Evolutionary conservation across 2,329 filamentous ascomycete genomes (phyloP), one percentile per base, ranked within the genome.

Genomic region (Alternaria brassicae): DNA sequence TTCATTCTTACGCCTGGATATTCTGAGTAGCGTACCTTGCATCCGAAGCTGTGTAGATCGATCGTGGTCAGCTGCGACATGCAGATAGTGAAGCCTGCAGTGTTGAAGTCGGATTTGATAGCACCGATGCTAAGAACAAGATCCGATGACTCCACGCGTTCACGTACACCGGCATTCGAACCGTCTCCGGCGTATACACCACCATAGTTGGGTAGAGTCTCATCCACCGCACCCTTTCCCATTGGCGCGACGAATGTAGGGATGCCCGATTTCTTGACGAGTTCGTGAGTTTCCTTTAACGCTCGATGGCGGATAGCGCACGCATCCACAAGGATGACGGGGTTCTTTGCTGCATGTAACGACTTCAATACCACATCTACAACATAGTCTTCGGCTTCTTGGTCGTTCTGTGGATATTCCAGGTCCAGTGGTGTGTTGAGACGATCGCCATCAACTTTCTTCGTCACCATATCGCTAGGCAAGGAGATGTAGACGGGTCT

Each of bases 181-280:
- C 89, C 91, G 58, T 85, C 85, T n/a, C 93, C 93, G 8, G 90
- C 90, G 75, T 96, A 96, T 5, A 96, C 91, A 63, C 93, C 93
- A 21, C 91, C 91, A 67, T 90, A 96, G 71, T 86, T 90, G n/a
- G 84, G 81, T 45, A 90, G 84, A 2, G 85, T 85, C 77, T 97
- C 92, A 70, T 95, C 85, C 45, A 97, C 85, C 19, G 91, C 90
- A 17, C 92, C 87, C 80, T 96, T 96, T 45, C 92, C 92, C 90
- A 96, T 96, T 2, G 92, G 91, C 0, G 92, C 90, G n/a, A 93
- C 91, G 69, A 95, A 96, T 0, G 91, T 89, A 4, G 93, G 92
- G 7, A 96, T 81, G 4, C 86, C 83, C 1, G 91, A 91, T 77
- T 89, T 91, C 60, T 89, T 82, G 51, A 96, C 81, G 15, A 97